phyloP scores from a whole-genome alignment of 768 basidiomycete species.

The Leucocoprinus sp. region DNA sequence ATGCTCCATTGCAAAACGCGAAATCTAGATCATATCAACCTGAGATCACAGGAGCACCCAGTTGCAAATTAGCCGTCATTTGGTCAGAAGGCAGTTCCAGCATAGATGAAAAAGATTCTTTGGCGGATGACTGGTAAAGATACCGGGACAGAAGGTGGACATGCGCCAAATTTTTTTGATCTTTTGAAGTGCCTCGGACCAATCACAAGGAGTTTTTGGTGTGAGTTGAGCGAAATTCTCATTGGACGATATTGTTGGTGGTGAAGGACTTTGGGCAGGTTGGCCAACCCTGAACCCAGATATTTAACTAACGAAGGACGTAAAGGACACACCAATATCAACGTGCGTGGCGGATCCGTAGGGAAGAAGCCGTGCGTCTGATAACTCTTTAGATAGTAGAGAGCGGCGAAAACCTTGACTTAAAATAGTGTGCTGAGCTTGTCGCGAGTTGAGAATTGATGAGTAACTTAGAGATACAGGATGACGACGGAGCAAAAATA shows the following conservation, averaged over 20 bases:
- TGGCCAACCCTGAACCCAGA: constrained; percentile 2
- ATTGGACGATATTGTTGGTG: constrained; percentile 6
- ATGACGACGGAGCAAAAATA: constrained; percentile 1
- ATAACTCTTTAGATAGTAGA: not conserved
- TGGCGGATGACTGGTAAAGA: not conserved
- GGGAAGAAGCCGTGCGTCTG: not conserved
- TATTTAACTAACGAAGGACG: not conserved
- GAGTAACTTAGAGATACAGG: not conserved
- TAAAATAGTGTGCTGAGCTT: not conserved
- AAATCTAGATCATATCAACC: not conserved
- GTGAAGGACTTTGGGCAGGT: not conserved
- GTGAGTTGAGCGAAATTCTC: not conserved
- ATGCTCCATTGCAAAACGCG: constrained; percentile 1
- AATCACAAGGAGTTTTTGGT: not conserved
- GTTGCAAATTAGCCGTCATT: not conserved
- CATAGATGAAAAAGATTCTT: not conserved
- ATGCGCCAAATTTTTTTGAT: no score
- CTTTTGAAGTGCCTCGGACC: not conserved
- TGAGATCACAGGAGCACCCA: not conserved
- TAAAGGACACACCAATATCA: constrained; percentile 2
- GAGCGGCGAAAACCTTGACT: not conserved
- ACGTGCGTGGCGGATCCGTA: not conserved
- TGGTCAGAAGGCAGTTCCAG: constrained; percentile 2
- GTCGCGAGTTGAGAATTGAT: not conserved
- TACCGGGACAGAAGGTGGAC: not conserved